phyloP scores from a whole-genome alignment of 2,329 filamentous ascomycete genomes.

The Fusarium sp. region DNA sequence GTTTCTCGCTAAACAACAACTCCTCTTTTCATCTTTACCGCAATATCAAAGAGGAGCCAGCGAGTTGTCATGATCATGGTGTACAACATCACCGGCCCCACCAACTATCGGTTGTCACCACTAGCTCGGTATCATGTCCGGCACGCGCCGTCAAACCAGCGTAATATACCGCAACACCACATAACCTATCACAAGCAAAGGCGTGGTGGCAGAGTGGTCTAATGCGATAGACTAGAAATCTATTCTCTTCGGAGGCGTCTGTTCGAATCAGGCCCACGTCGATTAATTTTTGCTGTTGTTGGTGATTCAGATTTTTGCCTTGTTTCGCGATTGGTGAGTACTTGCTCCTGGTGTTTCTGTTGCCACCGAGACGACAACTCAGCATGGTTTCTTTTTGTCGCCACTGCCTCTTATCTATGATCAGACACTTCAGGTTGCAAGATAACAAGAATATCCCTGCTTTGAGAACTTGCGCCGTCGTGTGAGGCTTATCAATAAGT shows the following conservation, averaged over 20 bases:
- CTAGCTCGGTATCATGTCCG: not conserved
- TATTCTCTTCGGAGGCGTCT: slow-evolving; percentile 50
- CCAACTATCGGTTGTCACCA: not conserved
- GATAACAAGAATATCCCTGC: not conserved
- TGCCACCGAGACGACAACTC: not conserved
- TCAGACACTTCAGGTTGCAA: not conserved
- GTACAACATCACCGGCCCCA: not conserved
- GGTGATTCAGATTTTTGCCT: not conserved
- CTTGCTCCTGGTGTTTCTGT: not conserved
- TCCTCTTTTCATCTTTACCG: not conserved
- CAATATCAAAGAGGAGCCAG: not conserved
- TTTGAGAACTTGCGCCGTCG: not conserved
- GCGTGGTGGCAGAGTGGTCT: slow-evolving; percentile 49
- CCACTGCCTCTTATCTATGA: not conserved
- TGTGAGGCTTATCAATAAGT: not conserved
- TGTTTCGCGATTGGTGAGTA: not conserved
- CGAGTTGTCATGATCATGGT: not conserved
- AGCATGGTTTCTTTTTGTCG: not conserved
- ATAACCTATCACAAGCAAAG: slow-evolving; percentile 5
- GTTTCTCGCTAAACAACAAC: not conserved
- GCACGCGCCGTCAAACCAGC: not conserved
- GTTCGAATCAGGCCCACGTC: slow-evolving; percentile 51
- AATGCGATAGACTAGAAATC: slow-evolving; percentile 51
- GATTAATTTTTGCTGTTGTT: not conserved
- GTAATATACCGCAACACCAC: not conserved